Percentiles rank a stretch among this genome's conserved stretches.
Evolutionary conservation across 2,329 filamentous ascomycete species (phyloP).

Genomic region (Didymellaceae sp.): DNA sequence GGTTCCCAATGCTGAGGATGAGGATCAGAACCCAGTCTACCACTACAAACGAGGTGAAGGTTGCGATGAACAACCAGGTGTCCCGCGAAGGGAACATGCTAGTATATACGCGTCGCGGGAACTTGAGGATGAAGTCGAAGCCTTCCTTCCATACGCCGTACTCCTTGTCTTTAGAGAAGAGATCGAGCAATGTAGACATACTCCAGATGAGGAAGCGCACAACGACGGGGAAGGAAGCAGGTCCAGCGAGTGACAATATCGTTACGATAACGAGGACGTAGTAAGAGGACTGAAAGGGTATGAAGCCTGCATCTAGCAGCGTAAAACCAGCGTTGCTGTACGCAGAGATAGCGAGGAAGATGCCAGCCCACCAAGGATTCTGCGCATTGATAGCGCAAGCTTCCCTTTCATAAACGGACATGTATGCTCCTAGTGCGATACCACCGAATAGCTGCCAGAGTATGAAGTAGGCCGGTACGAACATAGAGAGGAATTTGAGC

Average conservation of each 20-base stretch:
- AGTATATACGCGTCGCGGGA: constrained; percentile 27
- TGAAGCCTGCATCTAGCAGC: constrained; percentile 27
- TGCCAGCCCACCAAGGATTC: constrained; percentile 27
- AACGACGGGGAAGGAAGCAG: constrained; percentile 27
- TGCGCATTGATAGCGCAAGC: constrained; percentile 28
- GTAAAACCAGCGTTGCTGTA: constrained; percentile 31
- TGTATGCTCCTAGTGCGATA: constrained; percentile 29
- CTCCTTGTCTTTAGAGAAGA: constrained; percentile 27
- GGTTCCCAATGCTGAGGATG: constrained; percentile 29
- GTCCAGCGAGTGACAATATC: constrained; percentile 27
- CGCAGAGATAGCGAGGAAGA: constrained; percentile 26
- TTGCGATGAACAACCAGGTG: constrained; percentile 29
- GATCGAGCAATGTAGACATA: constrained; percentile 24
- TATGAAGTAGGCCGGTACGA: constrained; percentile 26
- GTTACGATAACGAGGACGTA: constrained; percentile 28
- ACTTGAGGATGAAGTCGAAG: constrained; percentile 30
- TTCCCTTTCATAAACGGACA: constrained; percentile 28
- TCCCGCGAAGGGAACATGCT: constrained; percentile 32
- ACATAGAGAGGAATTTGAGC: constrained; percentile 29
- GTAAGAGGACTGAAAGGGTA: constrained; percentile 30
- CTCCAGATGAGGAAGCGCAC: constrained; percentile 29
- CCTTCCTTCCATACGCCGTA: constrained; percentile 33
- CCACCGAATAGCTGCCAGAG: constrained; percentile 30
- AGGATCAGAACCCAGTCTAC: constrained; percentile 31
- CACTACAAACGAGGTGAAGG: constrained; percentile 26